These are phyloP conservation scores for Dysphania ambrosioides DNA, from an alignment of 148 eudicot genomes.

Conservation along the genomic window DNA sequence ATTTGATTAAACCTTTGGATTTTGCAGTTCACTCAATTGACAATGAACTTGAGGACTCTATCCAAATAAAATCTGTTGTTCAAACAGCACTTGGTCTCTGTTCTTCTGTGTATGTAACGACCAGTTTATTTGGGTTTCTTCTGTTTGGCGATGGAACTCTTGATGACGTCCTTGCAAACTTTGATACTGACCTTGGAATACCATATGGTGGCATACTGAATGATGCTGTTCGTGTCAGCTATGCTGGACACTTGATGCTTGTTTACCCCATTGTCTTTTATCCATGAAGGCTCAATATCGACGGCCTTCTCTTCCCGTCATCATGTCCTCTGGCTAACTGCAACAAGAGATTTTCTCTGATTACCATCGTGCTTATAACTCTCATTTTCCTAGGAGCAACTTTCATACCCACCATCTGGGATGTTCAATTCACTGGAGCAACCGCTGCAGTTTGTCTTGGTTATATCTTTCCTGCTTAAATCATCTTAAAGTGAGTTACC, in stretches of 20 bases:
- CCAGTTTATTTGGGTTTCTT: constrained; percentile 73
- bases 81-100: constrained; percentile 57
- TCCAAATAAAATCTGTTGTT: constrained; percentile 49
- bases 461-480: constrained; percentile 59
- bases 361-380: constrained; percentile 42
- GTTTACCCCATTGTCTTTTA: constrained; percentile 69
- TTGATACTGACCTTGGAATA: constrained; percentile 62
- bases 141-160: constrained; percentile 64
- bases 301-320: constrained; percentile 56
- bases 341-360: constrained; percentile 41
- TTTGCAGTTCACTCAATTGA: constrained; percentile 68
- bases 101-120: constrained; percentile 57
- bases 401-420: constrained; percentile 63
- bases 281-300: constrained; percentile 59
- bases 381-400: constrained; percentile 51
- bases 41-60: constrained; percentile 63
- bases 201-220: constrained; percentile 55
- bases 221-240: constrained; percentile 70
- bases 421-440: constrained; percentile 65
- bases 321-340: constrained; percentile 41
- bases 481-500: constrained; percentile 42
- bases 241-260: constrained; percentile 71
- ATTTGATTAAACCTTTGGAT: constrained; percentile 13
- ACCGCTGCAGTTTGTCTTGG: constrained; percentile 62
- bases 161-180: constrained; percentile 71